Base-by-base conservation (phyloP, 148 eudicot genomes). In the Vaccinium vitisidaea region DNA sequence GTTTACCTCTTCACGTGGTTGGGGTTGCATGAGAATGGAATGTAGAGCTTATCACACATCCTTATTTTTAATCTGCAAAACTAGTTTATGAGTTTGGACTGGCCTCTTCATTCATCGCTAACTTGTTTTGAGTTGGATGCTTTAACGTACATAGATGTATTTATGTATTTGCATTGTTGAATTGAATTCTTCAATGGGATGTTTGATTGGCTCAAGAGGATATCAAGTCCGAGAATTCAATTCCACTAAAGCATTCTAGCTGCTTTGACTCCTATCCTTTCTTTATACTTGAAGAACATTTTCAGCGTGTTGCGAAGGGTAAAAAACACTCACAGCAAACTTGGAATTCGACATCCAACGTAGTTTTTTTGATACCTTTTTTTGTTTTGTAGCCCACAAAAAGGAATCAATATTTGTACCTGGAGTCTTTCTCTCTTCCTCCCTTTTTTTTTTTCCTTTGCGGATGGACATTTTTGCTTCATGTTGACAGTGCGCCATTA, bases 401-500 rank as follows among this genome's bases (percentile, higher is more conserved):
- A 83, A 48, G 18, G 23, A 53, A 49, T 9, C 49, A 70, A 71
- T 43, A 75, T 14, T 71, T 53, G 14, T 3, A 23, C 14, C 15
- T 21, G 6, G 8, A 16, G 52, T 36, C n/a, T 59, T n/a, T 50
- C 50, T n/a, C 30, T 48, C 25, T 46, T 8, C 67, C 74, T 23
- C 50, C 9, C 3, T 25, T 48, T 11, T 82, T 52, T 56, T 32
- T 58, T 75, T 19, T 1, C 1, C 32, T 32, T 32, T 4, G 1
- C 46, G 82, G 79, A 79, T 74, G 12, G 27, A 8, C 21, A n/a
- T 30, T 86, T 82, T 69, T 61, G 49, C 49, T 46, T 84, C 61
- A 52, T 49, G 39, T 36, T 36, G 75, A 52, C 88, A 95, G 98
- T 90, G 94, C 93, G 98, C 82, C 99, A 96, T 86, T 96, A 96